Conservation (phyloP, 2,329 filamentous ascomycete species). For the Dothideomycetes sp. region DNA sequence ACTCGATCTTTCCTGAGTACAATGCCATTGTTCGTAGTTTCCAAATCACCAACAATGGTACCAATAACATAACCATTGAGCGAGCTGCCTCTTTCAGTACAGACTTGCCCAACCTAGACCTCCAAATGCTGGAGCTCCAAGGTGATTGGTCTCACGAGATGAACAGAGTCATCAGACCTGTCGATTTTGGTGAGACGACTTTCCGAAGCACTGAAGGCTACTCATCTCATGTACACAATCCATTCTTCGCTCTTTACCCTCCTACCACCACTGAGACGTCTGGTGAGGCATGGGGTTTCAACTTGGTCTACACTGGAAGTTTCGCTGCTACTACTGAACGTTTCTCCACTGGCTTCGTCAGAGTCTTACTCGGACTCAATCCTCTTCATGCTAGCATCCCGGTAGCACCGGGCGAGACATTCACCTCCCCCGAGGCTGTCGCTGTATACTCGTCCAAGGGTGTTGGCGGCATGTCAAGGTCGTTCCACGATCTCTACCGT, state of each 20-base stretch:
- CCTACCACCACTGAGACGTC: slow-evolving; percentile 51
- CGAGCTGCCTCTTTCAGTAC: slow-evolving; percentile 52
- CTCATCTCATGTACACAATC: slow-evolving; percentile 56
- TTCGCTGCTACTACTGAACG: slow-evolving; percentile 54
- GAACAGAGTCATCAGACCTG: slow-evolving; percentile 44
- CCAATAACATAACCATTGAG: slow-evolving; percentile 44
- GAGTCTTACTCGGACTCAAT: slow-evolving; percentile 53
- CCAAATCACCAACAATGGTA: slow-evolving; percentile 51
- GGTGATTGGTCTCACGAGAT: slow-evolving; percentile 57
- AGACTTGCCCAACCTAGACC: slow-evolving; percentile 50
- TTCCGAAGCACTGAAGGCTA: slow-evolving; percentile 55
- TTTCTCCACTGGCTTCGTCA: slow-evolving; percentile 52
- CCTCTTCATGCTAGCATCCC: slow-evolving; percentile 51
- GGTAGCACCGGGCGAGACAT: slow-evolving; percentile 46
- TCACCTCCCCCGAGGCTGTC: slow-evolving; percentile 54
- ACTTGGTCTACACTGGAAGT: slow-evolving; percentile 55
- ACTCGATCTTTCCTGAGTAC: slow-evolving; percentile 54
- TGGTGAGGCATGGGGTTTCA: slow-evolving; percentile 57
- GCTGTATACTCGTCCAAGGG: slow-evolving; percentile 52
- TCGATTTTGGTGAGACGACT: slow-evolving; percentile 47
- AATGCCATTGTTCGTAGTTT: slow-evolving; percentile 55
- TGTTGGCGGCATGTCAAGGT: slow-evolving; percentile 53
- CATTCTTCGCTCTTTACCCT: slow-evolving; percentile 50
- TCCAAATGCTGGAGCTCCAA: slow-evolving; percentile 53
- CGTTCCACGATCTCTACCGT: slow-evolving; percentile 52